A percentile compares a stretch with the other conserved stretches of the same genome.
Conservation (phyloP, 192 early-diverging fungal species). For the Backusella liffmaniae region DNA sequence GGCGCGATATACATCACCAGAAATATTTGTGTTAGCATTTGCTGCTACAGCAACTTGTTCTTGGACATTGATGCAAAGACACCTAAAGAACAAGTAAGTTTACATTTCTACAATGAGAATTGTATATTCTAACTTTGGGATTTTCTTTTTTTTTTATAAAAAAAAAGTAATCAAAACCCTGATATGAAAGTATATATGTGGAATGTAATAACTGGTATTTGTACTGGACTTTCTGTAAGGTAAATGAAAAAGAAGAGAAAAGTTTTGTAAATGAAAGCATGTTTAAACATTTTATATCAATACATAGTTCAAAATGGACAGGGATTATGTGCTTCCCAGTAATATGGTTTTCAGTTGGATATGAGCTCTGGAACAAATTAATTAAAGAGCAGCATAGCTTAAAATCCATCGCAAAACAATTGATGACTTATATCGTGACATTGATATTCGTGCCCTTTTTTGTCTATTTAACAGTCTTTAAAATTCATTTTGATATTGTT, state of each 20-base stretch:
- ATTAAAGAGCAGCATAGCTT: conserved; percentile 56
- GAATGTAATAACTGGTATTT: conserved; percentile 70
- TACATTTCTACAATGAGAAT: not conserved
- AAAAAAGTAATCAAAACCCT: not conserved
- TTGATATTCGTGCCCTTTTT: conserved; percentile 78
- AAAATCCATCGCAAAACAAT: not conserved
- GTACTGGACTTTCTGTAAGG: conserved; percentile 60
- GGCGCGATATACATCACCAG: conserved; percentile 12
- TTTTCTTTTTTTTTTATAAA: not conserved
- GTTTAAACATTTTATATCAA: not conserved
- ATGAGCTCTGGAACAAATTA: conserved; percentile 82
- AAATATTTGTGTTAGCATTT: not conserved
- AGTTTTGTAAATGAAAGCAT: not conserved
- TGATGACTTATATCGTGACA: conserved; percentile 41
- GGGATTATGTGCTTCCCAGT: conserved; percentile 83
- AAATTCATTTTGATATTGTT: conserved; percentile 83
- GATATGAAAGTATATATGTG: conserved; percentile 14
- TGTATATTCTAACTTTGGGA: not conserved
- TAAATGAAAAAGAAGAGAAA: not conserved
- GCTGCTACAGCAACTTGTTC: conserved; percentile 61
- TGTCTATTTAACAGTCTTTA: conserved; percentile 84
- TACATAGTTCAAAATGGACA: conserved; percentile 84
- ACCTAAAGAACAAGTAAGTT: conserved; percentile 21
- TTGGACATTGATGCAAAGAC: conserved; percentile 84
- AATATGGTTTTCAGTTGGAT: conserved; percentile 77